These are phyloP conservation scores for Boletus rex-veris DNA, from an alignment of 768 basidiomycete genomes.

Conservation along the genomic window DNA sequence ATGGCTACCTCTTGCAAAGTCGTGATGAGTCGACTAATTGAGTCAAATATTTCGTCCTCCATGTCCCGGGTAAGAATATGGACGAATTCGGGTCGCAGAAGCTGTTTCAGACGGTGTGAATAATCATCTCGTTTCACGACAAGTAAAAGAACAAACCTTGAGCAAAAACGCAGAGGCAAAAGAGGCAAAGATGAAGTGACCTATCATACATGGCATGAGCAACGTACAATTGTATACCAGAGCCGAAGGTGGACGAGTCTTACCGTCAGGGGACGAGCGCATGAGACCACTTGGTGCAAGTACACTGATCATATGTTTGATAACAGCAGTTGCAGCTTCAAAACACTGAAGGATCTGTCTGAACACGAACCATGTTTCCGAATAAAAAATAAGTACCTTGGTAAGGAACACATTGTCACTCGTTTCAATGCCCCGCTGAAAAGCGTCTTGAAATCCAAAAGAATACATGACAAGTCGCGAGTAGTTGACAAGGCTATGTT, in stretches of 20 bases:
- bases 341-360: conserved; percentile 43
- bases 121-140: neutral
- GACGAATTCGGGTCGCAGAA: conserved; percentile 73
- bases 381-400: conserved; percentile 41
- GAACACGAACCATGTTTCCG: neutral
- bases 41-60: conserved; percentile 67
- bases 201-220: conserved; percentile 28
- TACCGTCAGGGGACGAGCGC: conserved; percentile 77
- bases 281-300: conserved; percentile 72
- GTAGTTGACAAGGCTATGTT: conserved; percentile 63
- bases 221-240: neutral
- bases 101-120: conserved; percentile 34
- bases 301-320: conserved; percentile 60
- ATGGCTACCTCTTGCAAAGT: conserved; percentile 72
- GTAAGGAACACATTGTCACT: conserved; percentile 65
- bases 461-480: conserved; percentile 84
- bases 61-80: conserved; percentile 53
- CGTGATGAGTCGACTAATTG: conserved; percentile 70
- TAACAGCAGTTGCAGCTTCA: conserved; percentile 64
- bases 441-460: conserved; percentile 83
- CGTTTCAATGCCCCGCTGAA: conserved; percentile 60
- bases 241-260: conserved; percentile 6
- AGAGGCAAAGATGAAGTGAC: conserved; percentile 74
- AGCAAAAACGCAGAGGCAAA: conserved; percentile 83
- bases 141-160: conserved; percentile 46